phyloP scores from a whole-genome alignment of 768 basidiomycete species.

The Boletus sensibilis region DNA sequence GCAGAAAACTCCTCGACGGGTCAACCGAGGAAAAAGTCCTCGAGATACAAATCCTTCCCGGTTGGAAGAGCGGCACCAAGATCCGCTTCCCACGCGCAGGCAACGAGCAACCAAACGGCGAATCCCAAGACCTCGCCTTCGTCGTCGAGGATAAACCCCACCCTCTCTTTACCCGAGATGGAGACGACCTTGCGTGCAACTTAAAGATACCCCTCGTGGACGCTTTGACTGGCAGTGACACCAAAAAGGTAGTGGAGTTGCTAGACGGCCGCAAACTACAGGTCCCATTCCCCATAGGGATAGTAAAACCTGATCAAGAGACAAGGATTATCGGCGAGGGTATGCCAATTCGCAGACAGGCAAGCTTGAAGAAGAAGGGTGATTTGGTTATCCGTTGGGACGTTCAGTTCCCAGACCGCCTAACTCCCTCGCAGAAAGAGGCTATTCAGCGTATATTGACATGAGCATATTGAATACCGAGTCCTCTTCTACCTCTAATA shows the following conservation, averaged over 20 bases:
- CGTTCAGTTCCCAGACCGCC: constrained; percentile 74
- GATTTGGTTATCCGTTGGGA: constrained; percentile 84
- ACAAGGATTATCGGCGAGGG: constrained; percentile 74
- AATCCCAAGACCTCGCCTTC: constrained; percentile 90
- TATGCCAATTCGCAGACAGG: constrained; percentile 88
- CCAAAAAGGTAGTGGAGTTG: constrained; percentile 58
- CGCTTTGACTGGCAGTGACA: constrained; percentile 63
- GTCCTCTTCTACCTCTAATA: constrained; percentile 8
- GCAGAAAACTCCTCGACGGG: constrained; percentile 69
- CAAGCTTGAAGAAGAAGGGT: constrained; percentile 67
- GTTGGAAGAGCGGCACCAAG: constrained; percentile 97
- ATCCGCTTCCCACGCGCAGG: constrained; percentile 86
- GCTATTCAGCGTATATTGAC: constrained; percentile 67
- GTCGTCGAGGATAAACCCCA: constrained; percentile 96
- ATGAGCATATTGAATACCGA: constrained; percentile 20
- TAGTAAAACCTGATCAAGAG: constrained; percentile 77
- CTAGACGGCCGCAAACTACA: constrained; percentile 81
- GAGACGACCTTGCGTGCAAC: constrained; percentile 70
- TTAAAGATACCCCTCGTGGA: constrained; percentile 76
- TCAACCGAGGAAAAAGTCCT: constrained; percentile 82
- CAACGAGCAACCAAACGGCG: constrained; percentile 68
- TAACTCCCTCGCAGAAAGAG: constrained; percentile 79
- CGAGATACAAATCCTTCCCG: constrained; percentile 77
- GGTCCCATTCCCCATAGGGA: constrained; percentile 58
- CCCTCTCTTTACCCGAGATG: constrained; percentile 68